Evolutionary conservation across 371 early-diverging fungal genomes (phyloP).

Genomic region (Mucor mucedo): DNA sequence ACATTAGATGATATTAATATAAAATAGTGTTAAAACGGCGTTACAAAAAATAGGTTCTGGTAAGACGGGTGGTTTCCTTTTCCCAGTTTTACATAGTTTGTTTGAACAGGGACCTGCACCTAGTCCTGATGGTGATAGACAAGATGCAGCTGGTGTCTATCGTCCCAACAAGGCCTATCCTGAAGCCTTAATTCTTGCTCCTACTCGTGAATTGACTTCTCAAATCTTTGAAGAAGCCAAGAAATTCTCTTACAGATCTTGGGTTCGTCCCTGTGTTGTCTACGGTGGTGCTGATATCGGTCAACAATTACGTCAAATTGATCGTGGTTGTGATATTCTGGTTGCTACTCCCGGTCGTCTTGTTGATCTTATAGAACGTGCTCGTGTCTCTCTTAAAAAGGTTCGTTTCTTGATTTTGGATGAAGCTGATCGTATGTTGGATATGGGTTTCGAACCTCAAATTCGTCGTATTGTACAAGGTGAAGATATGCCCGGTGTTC

Average conservation of each 20-base stretch:
- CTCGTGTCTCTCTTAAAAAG: conserved; percentile 74
- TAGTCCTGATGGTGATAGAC: conserved; percentile 57
- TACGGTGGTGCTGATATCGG: conserved; percentile 96
- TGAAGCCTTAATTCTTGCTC: conserved; percentile 91
- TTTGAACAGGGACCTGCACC: conserved; percentile 87
- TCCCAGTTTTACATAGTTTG: conserved; percentile 87
- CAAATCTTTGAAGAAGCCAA: conserved; percentile 89
- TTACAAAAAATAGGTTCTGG: conserved; percentile 73
- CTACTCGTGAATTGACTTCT: conserved; percentile 97
- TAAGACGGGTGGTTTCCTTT: conserved; percentile 90
- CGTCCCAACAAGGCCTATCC: conserved; percentile 88
- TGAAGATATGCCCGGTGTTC: conserved; percentile 86
- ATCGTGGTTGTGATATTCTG: conserved; percentile 93
- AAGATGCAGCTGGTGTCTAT: conserved; percentile 61
- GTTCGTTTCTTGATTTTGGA: conserved; percentile 93
- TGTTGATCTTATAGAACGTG: conserved; percentile 93
- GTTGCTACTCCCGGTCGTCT: conserved; percentile 98
- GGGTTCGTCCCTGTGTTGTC: conserved; percentile 88
- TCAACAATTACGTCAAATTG: conserved; percentile 86
- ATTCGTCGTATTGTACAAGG: conserved; percentile 94
- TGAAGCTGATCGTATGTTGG: conserved; percentile 99
- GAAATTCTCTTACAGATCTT: conserved; percentile 87
- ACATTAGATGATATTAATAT: neutral
- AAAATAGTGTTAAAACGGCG: conserved; percentile 1
- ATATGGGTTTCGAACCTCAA: conserved; percentile 99